phyloP scores from a whole-genome alignment of 371 early-diverging fungal genomes.

The Caulochytrium protostelioides region DNA sequence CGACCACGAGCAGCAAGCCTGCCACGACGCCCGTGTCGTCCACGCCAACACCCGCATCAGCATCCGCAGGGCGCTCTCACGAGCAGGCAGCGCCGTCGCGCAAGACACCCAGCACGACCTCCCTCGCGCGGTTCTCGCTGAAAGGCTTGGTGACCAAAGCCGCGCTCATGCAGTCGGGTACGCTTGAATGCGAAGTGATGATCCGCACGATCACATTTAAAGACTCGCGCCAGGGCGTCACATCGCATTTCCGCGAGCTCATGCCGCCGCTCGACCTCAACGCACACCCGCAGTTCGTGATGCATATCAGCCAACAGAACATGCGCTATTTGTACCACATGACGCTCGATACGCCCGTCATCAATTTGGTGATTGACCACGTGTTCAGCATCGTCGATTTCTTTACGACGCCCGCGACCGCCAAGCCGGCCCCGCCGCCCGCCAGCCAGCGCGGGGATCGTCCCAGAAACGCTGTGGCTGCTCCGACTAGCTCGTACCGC shows the following conservation, averaged over 20 bases:
- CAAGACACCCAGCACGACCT: no score
- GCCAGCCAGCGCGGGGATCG: constrained; percentile 15
- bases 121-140: constrained; percentile 27
- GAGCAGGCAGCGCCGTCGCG: no score
- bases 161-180: constrained; percentile 32
- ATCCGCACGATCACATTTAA: constrained; percentile 47
- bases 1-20: no score
- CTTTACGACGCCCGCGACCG: constrained; percentile 30
- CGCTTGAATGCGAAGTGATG: constrained; percentile 47
- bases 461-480: no score
- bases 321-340: constrained; percentile 35
- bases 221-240: constrained; percentile 57
- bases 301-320: no score
- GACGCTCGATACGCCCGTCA: constrained; percentile 59
- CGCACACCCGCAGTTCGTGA: no score
- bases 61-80: no score
- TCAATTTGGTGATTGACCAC: constrained; percentile 67
- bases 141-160: constrained; percentile 32
- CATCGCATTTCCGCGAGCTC: no score
- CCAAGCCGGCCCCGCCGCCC: not conserved
- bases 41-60: no score
- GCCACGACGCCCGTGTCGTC: no score
- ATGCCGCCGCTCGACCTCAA: no score
- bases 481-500: constrained; percentile 43
- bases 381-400: constrained; percentile 46